phyloP scores from a whole-genome alignment of 306 rosid genomes.

The Carpinus viminea region DNA sequence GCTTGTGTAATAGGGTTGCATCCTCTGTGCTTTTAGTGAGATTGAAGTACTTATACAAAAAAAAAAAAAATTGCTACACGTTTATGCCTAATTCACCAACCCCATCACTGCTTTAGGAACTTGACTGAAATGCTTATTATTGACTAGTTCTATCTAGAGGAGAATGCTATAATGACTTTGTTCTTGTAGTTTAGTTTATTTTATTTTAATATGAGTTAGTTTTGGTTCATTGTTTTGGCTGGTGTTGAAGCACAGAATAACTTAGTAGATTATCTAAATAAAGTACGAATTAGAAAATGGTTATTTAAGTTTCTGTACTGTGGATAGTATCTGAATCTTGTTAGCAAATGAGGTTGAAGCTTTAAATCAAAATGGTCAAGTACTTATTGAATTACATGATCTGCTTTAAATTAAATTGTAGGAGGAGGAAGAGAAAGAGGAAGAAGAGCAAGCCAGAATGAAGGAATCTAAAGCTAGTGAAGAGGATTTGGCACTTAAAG shows the following conservation, averaged over 20 bases:
- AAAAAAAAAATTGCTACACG: conserved; percentile 9
- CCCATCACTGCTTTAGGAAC: conserved; percentile 25
- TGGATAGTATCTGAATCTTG: conserved; percentile 17
- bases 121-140: not conserved
- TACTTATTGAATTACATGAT: conserved; percentile 19
- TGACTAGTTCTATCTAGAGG: not conserved
- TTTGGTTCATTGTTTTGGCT: conserved; percentile 25
- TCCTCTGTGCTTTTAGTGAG: too few species aligned
- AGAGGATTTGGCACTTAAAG: conserved; percentile 75
- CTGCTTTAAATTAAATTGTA: conserved; percentile 24
- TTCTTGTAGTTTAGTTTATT: not conserved
- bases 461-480: conserved; percentile 50
- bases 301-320: conserved; percentile 1
- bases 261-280: not conserved
- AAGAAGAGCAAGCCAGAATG: conserved; percentile 63
- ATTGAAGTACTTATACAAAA: too few species aligned
- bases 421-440: conserved; percentile 87
- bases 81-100: conserved; percentile 13
- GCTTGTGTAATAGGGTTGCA: too few species aligned
- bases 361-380: conserved; percentile 20
- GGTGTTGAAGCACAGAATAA: conserved; percentile 13
- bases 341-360: conserved; percentile 20
- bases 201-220: not conserved
- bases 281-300: not conserved
- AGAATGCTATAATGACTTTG: not conserved